These are phyloP conservation scores for Hypoxylon fragiforme DNA, from an alignment of 495 filamentous ascomycete species.

Conservation along the genomic window DNA sequence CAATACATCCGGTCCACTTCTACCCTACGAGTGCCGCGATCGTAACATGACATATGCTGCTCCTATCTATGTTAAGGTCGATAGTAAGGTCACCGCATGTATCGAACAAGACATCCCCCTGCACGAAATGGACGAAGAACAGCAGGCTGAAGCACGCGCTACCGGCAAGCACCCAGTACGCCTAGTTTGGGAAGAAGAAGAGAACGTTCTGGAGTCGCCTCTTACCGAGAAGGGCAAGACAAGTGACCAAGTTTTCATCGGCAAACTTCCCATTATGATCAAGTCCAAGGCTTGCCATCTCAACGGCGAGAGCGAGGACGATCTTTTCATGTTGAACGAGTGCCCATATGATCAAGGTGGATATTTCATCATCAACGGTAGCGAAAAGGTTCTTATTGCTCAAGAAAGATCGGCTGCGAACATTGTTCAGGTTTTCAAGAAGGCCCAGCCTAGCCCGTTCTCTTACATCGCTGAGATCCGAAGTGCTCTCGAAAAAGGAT, in stretches of 20 bases:
- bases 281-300: constrained; percentile 93
- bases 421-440: constrained; percentile 98
- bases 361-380: constrained; percentile 99
- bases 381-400: constrained; percentile 97
- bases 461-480: constrained; percentile 95
- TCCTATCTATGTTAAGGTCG: constrained; percentile 84
- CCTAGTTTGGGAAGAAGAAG: constrained; percentile 63
- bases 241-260: constrained; percentile 68
- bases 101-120: constrained; percentile 70
- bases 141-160: constrained; percentile 50
- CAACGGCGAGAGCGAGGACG: constrained; percentile 74
- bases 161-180: constrained; percentile 56
- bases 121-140: constrained; percentile 64
- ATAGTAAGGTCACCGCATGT: constrained; percentile 76
- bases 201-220: constrained; percentile 38
- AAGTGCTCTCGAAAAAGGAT: constrained; percentile 95
- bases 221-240: constrained; percentile 44
- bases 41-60: constrained; percentile 94
- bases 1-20: constrained; percentile 75
- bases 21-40: constrained; percentile 90
- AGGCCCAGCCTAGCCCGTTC: constrained; percentile 81
- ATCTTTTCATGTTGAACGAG: constrained; percentile 84
- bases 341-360: constrained; percentile 97
- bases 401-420: constrained; percentile 97
- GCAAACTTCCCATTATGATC: constrained; percentile 95